Evolutionary conservation across 2,329 filamentous ascomycete genomes (phyloP).

Genomic region (Orbilia ellipsospora): DNA sequence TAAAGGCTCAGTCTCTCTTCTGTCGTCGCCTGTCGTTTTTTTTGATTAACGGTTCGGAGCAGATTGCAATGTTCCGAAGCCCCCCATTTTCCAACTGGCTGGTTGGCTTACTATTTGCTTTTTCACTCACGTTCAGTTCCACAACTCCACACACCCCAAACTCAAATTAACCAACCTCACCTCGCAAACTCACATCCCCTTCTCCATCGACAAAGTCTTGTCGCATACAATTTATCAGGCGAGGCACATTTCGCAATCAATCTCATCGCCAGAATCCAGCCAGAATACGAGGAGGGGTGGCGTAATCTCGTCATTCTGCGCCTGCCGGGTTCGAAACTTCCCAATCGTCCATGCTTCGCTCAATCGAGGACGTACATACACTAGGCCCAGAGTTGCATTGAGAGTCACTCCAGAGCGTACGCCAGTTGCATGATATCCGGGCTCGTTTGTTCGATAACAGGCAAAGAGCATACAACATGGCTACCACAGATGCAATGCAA

Average conservation of each 20-base stretch:
- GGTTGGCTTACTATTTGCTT: constrained; percentile 49
- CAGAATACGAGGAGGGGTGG: constrained; percentile 43
- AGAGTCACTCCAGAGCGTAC: not conserved
- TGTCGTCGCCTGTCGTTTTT: constrained; percentile 1
- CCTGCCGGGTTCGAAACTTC: constrained; percentile 10
- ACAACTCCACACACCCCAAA: constrained; percentile 51
- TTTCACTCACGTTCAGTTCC: constrained; percentile 18
- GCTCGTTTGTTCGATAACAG: constrained; percentile 26
- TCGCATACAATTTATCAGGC: constrained; percentile 37
- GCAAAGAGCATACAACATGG: constrained; percentile 48
- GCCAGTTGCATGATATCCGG: constrained; percentile 27
- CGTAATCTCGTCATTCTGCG: constrained; percentile 52
- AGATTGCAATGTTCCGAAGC: constrained; percentile 50
- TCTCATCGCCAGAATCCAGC: constrained; percentile 33
- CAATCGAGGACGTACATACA: too few relatives aligned
- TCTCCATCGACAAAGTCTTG: constrained; percentile 37
- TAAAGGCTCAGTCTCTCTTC: constrained; percentile 4
- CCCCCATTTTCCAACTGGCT: constrained; percentile 27
- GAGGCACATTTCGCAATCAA: constrained; percentile 42
- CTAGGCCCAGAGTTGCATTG: too few relatives aligned
- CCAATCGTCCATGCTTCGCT: not conserved
- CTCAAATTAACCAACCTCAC: constrained; percentile 48
- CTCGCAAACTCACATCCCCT: constrained; percentile 13
- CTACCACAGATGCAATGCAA: constrained; percentile 50
- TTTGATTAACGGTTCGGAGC: constrained; percentile 48